phyloP scores from a whole-genome alignment of 768 basidiomycete species.

The Lyophyllum atratum region DNA sequence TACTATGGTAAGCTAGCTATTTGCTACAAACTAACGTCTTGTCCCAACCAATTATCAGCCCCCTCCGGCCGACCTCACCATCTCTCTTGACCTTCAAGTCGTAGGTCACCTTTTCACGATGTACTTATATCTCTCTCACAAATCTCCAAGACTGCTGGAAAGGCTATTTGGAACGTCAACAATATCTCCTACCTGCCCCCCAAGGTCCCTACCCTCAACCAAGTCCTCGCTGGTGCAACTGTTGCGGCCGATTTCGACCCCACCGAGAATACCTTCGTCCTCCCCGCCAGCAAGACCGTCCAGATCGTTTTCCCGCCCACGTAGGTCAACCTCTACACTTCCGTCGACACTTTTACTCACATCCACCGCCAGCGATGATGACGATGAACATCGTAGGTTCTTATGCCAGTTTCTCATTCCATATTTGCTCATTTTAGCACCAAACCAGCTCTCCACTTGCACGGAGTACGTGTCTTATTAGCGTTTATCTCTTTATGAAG shows the following conservation, averaged over 20 bases:
- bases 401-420: neutral
- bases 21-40: neutral
- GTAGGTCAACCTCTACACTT: conserved; percentile 9
- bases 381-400: conserved; percentile 25
- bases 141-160: conserved; percentile 15
- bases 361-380: conserved; percentile 16
- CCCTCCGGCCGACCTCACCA: conserved; percentile 26
- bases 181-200: conserved; percentile 33
- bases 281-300: conserved; percentile 39
- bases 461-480: conserved; percentile 15
- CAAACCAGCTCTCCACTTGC: conserved; percentile 26
- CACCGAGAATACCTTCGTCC: conserved; percentile 39
- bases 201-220: conserved; percentile 28
- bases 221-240: conserved; percentile 40
- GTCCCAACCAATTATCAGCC: conserved; percentile 6
- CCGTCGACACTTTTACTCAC: neutral
- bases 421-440: neutral
- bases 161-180: conserved; percentile 34
- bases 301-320: conserved; percentile 37
- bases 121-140: neutral
- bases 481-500: neutral
- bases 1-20: neutral
- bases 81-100: conserved; percentile 25
- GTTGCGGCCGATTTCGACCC: conserved; percentile 34
- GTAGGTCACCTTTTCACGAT: conserved; percentile 8